These are phyloP conservation scores for Candida anglica DNA, from an alignment of 805 yeast genomes.

Conservation along the genomic window DNA sequence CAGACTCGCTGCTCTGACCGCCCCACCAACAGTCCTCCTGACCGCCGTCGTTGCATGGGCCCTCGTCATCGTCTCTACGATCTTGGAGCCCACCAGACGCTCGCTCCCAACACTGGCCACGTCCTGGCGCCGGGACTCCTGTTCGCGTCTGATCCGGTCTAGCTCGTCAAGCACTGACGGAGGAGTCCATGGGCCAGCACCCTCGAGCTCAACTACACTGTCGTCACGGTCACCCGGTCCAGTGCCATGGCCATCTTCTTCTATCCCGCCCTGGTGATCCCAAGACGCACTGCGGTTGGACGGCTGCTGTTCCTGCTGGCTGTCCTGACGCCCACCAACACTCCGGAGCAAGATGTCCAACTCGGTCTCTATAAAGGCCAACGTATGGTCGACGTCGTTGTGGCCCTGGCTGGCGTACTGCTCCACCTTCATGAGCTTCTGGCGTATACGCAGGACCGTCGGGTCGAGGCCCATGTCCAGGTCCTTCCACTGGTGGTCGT, in stretches of 20 bases:
- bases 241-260: not conserved
- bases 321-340: not conserved
- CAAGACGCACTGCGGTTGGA: not conserved
- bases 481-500: too few relatives aligned
- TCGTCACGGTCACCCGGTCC: too few relatives aligned
- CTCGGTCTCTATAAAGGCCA: not conserved
- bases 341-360: not conserved
- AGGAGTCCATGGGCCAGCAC: not conserved
- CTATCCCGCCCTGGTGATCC: not conserved
- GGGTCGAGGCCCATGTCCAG: too few relatives aligned
- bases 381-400: too few relatives aligned
- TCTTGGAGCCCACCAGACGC: not conserved
- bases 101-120: not conserved
- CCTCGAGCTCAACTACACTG: too few relatives aligned
- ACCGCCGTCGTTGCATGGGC: too few relatives aligned
- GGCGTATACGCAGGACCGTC: too few relatives aligned
- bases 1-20: too few relatives aligned
- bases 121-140: not conserved
- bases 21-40: too few relatives aligned
- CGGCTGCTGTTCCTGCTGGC: not conserved
- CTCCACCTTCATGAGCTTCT: too few relatives aligned
- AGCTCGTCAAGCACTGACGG: conserved; percentile 3
- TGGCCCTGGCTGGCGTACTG: too few relatives aligned
- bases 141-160: conserved; percentile 2
- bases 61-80: too few relatives aligned